These are phyloP conservation scores for Tulasnella calospora DNA, from an alignment of 768 basidiomycete species.

Conservation along the genomic window DNA sequence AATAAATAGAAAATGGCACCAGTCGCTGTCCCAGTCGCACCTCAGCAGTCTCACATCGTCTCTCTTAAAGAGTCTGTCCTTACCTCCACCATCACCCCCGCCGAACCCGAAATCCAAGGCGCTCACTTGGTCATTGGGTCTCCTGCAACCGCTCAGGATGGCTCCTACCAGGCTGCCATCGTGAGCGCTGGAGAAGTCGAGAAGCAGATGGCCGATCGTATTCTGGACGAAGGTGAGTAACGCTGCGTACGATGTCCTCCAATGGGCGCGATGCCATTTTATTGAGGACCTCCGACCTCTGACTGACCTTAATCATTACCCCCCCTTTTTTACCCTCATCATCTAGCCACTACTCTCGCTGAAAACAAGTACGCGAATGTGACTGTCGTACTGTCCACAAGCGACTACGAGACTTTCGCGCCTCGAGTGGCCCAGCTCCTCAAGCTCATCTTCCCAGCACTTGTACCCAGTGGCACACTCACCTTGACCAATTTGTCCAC, in stretches of 20 bases:
- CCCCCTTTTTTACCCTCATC: neutral
- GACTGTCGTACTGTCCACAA: slow-evolving; percentile 57
- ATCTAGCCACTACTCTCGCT: slow-evolving; percentile 53
- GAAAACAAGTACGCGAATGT: slow-evolving; percentile 57
- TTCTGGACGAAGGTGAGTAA: slow-evolving; percentile 69
- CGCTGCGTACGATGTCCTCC: neutral
- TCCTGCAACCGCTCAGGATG: slow-evolving; percentile 69
- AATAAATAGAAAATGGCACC: slow-evolving; percentile 10
- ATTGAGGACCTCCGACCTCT: slow-evolving; percentile 17
- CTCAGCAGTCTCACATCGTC: neutral
- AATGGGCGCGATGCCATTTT: slow-evolving; percentile 7
- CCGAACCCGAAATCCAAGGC: neutral
- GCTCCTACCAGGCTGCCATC: slow-evolving; percentile 68
- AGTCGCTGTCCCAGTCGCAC: slow-evolving; percentile 8
- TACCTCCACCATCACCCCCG: neutral
- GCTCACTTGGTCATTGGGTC: slow-evolving; percentile 67
- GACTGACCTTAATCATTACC: neutral
- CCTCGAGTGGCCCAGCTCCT: slow-evolving; percentile 55
- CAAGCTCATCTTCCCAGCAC: slow-evolving; percentile 53
- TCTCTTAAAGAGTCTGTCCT: neutral
- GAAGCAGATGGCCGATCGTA: slow-evolving; percentile 73
- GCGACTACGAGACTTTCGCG: slow-evolving; percentile 57
- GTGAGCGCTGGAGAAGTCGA: slow-evolving; percentile 54
- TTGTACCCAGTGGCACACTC: slow-evolving; percentile 64
- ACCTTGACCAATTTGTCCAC: slow-evolving; percentile 53